These are phyloP conservation scores for Populus tomentosa DNA, from an alignment of 441 rosid species.

Conservation along the genomic window DNA sequence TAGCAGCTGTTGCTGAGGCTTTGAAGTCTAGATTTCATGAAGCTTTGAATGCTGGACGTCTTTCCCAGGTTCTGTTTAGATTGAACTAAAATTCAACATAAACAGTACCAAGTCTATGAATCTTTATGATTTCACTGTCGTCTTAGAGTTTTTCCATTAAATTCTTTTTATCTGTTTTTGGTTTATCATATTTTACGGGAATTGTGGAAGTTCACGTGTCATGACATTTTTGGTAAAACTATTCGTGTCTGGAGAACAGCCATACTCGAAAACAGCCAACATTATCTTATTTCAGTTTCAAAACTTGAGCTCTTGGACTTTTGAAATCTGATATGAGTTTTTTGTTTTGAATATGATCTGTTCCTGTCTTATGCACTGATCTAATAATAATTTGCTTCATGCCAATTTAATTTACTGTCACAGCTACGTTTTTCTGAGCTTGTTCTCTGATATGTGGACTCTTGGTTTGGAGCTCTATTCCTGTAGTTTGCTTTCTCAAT, in stretches of 20 bases:
- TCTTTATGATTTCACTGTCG: not conserved
- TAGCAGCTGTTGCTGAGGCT: conserved; percentile 79
- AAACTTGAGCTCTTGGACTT: not conserved
- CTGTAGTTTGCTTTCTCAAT: not conserved
- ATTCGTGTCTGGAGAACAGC: not conserved
- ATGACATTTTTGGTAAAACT: not conserved
- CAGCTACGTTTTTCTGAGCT: not conserved
- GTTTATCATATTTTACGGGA: not conserved
- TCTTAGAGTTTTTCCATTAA: not conserved
- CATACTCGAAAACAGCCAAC: not conserved
- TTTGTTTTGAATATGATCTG: not conserved
- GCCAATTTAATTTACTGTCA: not conserved
- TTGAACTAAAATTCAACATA: not conserved
- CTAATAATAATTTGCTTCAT: not conserved
- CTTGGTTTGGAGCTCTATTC: conserved; percentile 4
- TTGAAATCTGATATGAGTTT: not conserved
- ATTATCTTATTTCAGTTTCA: not conserved
- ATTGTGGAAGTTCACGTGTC: not conserved
- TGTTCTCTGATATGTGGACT: not conserved
- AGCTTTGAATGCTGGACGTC: conserved; percentile 91
- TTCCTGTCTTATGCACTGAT: not conserved
- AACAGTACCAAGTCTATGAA: not conserved
- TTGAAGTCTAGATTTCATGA: conserved; percentile 70
- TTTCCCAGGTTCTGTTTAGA: conserved; percentile 64
- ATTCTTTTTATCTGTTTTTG: not conserved